These are phyloP conservation scores for Yamagishiella unicocca DNA, from an alignment of 139 green algal species.

Conservation along the genomic window DNA sequence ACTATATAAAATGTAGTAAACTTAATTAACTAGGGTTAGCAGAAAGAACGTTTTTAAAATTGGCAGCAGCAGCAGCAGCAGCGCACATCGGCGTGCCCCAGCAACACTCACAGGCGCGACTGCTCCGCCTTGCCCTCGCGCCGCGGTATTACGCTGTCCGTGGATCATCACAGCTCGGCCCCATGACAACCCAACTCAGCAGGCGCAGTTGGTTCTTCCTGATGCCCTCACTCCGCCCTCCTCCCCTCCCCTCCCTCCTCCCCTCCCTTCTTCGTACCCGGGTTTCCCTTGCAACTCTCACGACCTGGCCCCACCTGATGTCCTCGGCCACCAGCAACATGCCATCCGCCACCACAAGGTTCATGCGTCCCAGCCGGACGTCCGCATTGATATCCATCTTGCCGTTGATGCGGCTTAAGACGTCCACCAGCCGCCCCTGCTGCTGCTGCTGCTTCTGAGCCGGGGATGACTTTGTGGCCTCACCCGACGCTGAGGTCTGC, in stretches of 20 bases:
- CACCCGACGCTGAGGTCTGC: no score
- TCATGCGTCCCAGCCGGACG: slow-evolving; percentile 25
- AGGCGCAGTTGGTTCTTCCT: not conserved
- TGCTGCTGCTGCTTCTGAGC: not conserved
- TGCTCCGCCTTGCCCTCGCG: not conserved
- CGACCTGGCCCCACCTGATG: slow-evolving; percentile 24
- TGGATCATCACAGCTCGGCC: no score
- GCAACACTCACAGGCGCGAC: not conserved
- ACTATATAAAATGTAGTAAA: no score
- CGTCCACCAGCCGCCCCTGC: slow-evolving; percentile 7
- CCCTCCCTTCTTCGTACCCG: no score
- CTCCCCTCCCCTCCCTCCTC: not conserved
- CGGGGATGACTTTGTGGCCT: no score
- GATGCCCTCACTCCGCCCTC: not conserved
- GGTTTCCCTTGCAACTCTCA: no score
- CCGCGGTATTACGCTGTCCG: no score
- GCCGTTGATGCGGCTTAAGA: slow-evolving; percentile 31
- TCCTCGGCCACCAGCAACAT: slow-evolving; percentile 53
- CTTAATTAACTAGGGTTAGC: no score
- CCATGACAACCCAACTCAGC: no score
- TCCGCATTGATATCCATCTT: slow-evolving; percentile 46
- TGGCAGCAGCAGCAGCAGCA: not conserved
- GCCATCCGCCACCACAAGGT: slow-evolving; percentile 48
- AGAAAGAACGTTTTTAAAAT: no score
- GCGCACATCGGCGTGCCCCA: not conserved